phyloP scores from a whole-genome alignment of 2,329 filamentous ascomycete genomes.

The Aspergillus quadricinctus region DNA sequence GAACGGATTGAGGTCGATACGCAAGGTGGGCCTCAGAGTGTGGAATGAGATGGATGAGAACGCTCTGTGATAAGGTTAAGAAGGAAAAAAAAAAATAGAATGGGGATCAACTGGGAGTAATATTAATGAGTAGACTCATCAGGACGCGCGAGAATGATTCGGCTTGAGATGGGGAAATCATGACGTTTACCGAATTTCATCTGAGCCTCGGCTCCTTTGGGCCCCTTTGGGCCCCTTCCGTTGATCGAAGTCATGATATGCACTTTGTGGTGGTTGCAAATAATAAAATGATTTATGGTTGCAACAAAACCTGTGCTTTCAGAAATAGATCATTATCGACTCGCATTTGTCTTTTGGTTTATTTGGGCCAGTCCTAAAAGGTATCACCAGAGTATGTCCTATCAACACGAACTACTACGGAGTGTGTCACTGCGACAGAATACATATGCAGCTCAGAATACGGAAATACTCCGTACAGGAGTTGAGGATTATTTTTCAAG shows the following conservation, averaged over 20 bases:
- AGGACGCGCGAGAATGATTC: slow-evolving; percentile 25
- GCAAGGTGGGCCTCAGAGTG: slow-evolving; percentile 1
- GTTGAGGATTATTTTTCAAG: not conserved
- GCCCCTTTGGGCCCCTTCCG: slow-evolving; percentile 6
- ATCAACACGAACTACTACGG: not conserved
- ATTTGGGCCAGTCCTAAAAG: not conserved
- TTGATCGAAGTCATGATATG: not conserved
- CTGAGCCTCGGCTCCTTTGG: slow-evolving; percentile 29
- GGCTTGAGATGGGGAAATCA: slow-evolving; percentile 17
- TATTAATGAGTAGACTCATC: not conserved
- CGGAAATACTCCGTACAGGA: too few species aligned
- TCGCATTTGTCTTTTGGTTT: not conserved
- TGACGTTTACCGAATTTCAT: slow-evolving; percentile 31
- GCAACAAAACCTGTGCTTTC: not conserved
- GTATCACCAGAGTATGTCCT: not conserved
- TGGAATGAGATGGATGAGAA: slow-evolving; percentile 3
- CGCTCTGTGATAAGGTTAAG: not conserved
- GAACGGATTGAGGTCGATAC: not conserved
- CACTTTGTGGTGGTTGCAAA: not conserved
- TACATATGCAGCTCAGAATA: not conserved
- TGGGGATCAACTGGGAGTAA: not conserved
- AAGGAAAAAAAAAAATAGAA: slow-evolving; percentile 9
- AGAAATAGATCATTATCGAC: not conserved
- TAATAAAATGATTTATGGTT: not conserved
- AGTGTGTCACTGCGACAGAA: too few species aligned